These are phyloP conservation scores for Cynanchum wilfordii DNA, from an alignment of 257 asterid species.

Conservation along the genomic window DNA sequence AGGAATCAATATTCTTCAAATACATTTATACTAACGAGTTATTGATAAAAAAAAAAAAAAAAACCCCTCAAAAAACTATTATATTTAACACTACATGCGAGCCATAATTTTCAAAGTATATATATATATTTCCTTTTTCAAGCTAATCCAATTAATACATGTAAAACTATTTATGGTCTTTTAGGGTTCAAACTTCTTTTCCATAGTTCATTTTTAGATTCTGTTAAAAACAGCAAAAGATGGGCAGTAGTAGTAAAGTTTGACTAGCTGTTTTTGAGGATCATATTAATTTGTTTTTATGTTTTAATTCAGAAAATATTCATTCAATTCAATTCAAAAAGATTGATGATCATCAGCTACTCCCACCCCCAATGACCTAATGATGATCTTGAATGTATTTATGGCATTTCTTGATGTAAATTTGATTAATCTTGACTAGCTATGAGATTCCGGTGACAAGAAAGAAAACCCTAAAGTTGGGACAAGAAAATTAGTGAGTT, in stretches of 20 bases:
- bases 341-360: slow-evolving; percentile 12
- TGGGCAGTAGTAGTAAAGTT: background rate
- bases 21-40: too few relatives aligned
- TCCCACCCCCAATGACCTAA: slow-evolving; percentile 25
- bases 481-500: background rate
- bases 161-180: too few relatives aligned
- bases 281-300: slow-evolving; percentile 19
- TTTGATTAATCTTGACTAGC: slow-evolving; percentile 2
- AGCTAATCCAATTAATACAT: too few relatives aligned
- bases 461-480: background rate
- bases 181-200: background rate
- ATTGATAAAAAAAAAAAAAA: too few relatives aligned
- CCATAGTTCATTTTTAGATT: slow-evolving; percentile 5
- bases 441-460: background rate
- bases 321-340: slow-evolving; percentile 22
- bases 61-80: background rate
- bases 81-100: too few relatives aligned
- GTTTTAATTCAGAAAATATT: slow-evolving; percentile 18
- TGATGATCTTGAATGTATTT: slow-evolving; percentile 42
- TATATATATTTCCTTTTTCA: background rate
- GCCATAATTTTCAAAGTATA: slow-evolving; percentile 22
- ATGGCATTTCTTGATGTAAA: slow-evolving; percentile 3
- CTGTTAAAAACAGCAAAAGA: slow-evolving; percentile 11
- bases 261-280: slow-evolving; percentile 22
- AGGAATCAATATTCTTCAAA: too few relatives aligned